A percentile compares a stretch with the other conserved stretches of the same genome.
Conservation (phyloP, 257 asterid species). For the Capsicum pubescens region DNA sequence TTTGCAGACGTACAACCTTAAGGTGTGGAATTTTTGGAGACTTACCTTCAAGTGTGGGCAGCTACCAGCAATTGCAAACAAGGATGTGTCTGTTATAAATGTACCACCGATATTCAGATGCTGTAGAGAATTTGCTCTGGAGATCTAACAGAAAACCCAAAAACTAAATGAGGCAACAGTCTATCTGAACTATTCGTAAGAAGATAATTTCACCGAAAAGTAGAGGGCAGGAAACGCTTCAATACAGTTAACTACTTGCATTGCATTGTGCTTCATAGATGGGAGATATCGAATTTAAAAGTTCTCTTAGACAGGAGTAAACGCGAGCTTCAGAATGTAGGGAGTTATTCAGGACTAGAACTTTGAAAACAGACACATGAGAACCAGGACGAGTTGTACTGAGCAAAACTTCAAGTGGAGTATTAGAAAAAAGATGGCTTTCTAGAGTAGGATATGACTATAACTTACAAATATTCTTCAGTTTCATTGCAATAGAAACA, state of each 20-base stretch:
- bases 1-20: neutral
- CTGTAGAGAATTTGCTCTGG: conserved; percentile 68
- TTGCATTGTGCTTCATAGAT: neutral
- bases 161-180: conserved; percentile 6
- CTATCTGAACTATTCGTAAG: neutral
- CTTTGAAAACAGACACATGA: neutral
- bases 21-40: neutral
- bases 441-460: neutral
- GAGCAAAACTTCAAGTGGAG: neutral
- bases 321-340: neutral
- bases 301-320: neutral
- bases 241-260: neutral
- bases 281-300: neutral
- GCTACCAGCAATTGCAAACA: conserved; percentile 72
- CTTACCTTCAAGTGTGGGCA: conserved; percentile 78
- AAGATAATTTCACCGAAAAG: conserved; percentile 8
- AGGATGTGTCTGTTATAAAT: conserved; percentile 73
- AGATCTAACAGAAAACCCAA: conserved; percentile 48
- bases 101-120: conserved; percentile 94
- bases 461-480: neutral
- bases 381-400: neutral
- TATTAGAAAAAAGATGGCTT: neutral
- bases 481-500: neutral
- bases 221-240: neutral
- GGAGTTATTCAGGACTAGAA: neutral